Evolutionary conservation across 2,329 filamentous ascomycete species (phyloP), one percentile per base, ranked within the genome.

Genomic region (Colletotrichum limetticola): DNA sequence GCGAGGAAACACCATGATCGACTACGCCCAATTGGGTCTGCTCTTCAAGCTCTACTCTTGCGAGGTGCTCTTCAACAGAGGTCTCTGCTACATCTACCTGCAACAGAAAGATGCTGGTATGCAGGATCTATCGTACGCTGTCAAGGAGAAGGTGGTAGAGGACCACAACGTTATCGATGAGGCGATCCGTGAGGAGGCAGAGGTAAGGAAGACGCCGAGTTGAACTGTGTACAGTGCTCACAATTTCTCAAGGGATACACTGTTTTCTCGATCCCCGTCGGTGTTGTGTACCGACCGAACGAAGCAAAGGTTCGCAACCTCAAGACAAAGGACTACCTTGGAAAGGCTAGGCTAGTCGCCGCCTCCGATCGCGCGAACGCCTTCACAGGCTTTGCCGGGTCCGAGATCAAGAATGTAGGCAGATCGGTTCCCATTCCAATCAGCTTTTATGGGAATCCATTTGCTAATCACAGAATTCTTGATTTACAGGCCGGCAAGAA

Each of bases 81-180:
- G 97, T 72, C 88, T 99, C 71, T 98, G 97, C 85, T 98, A 98
- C 85, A 97, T 98, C 79, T 98, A 98, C 80, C 88, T 98, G 35
- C 94, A 97, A 80, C 95, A 98, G 83, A 94, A 93, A 82, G 94
- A 97, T 14, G 91, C 93, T 1, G 97, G 97, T 77, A 90, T 99
- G 89, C 93, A 97, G 82, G 97, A 99, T 85, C 86, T 99, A 78
- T 89, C 91, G 24, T 98, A 93, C 80, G 97, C 97, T 0, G 94
- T 94, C 30, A 97, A 98, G 83, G 97, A 98, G 83, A 98, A 98
- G 86, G 94, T 97, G 60, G 95, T 98, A 1, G 93, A 96, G 67
- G 96, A 98, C 78, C 97, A 99, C 84, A 94, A 97, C 81, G 97
- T 99, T 75, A 99, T 99, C 76, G 95, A 99, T 79, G 97, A 99